A percentile compares a stretch with the other conserved stretches of the same genome.
Evolutionary conservation across 257 asterid genomes (phyloP).

Genomic region (Rauvolfia tetraphylla): DNA sequence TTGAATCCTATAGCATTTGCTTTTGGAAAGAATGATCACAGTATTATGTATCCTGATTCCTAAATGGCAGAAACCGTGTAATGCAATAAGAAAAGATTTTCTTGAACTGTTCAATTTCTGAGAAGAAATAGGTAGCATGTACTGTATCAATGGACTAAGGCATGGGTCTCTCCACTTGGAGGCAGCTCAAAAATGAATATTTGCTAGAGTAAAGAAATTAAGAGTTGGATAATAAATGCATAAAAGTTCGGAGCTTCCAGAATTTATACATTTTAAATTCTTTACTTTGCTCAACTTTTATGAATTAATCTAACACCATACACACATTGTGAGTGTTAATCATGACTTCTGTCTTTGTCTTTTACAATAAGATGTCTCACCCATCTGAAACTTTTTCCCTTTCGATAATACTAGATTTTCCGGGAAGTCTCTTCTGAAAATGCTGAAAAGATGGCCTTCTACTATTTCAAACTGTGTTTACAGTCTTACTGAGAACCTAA

Average conservation of each 20-base stretch:
- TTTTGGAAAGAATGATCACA: neutral
- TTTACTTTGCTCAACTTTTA: neutral
- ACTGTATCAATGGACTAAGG: neutral
- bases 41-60: neutral
- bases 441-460: conserved; percentile 98
- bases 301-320: neutral
- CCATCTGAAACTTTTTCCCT: neutral
- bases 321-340: neutral
- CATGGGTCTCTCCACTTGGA: neutral
- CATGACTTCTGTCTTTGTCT: neutral
- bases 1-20: neutral
- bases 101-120: neutral
- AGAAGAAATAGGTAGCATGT: neutral
- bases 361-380: neutral
- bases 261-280: neutral
- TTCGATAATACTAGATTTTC: conserved; percentile 60
- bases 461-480: conserved; percentile 77
- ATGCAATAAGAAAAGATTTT: neutral
- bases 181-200: neutral
- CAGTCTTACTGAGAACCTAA: conserved; percentile 63
- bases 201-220: neutral
- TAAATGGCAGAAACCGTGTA: neutral
- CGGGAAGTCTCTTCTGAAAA: conserved; percentile 70
- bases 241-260: neutral
- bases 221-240: neutral